These are phyloP conservation scores for Umbellularia californica DNA, from an alignment of 164 flowering plant species.

Conservation along the genomic window DNA sequence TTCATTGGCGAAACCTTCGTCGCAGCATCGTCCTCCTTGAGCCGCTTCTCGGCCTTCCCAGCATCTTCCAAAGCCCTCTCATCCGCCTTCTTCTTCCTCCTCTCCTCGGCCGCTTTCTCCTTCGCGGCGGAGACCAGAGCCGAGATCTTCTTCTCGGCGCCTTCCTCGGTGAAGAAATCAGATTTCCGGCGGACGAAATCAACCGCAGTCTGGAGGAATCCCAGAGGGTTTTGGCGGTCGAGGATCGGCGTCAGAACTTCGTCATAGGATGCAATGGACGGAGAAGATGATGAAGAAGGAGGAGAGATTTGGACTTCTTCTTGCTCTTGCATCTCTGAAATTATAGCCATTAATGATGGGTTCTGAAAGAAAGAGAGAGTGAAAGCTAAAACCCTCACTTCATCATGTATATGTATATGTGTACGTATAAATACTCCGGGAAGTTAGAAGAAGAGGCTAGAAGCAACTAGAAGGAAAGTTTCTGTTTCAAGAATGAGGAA, in stretches of 20 bases:
- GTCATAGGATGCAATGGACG: constrained; percentile 1
- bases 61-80: constrained; percentile 1
- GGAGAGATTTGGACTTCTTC: neutral
- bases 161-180: constrained; percentile 14
- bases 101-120: constrained; percentile 11
- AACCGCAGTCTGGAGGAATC: constrained; percentile 5
- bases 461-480: no score
- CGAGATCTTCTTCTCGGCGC: constrained; percentile 5
- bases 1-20: neutral
- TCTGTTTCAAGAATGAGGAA: no score
- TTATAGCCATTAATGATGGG: constrained; percentile 12
- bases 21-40: neutral
- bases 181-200: constrained; percentile 19
- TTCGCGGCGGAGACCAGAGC: constrained; percentile 9
- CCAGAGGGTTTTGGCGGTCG: constrained; percentile 5
- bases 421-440: no score
- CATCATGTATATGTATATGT: no score
- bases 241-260: constrained; percentile 12
- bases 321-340: constrained; percentile 14
- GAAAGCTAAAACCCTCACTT: no score
- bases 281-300: neutral
- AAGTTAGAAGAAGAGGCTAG: no score
- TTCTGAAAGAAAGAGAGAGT: neutral
- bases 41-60: neutral
- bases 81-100: constrained; percentile 10